Base-by-base conservation (phyloP, 2,329 filamentous ascomycete genomes). In the Chaetomium strumarium region DNA sequence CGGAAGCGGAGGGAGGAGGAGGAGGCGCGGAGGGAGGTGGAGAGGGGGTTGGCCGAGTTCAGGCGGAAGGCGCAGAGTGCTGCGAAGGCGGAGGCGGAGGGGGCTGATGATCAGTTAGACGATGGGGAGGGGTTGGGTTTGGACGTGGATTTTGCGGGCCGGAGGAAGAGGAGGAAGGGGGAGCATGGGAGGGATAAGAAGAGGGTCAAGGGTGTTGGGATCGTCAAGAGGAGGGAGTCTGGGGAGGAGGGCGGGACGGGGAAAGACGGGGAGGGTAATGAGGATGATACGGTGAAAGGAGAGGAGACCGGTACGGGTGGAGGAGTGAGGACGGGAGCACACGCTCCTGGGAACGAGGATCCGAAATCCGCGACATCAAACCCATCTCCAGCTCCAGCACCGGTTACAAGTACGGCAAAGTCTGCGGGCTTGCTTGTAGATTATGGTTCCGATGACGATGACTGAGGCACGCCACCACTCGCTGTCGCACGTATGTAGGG, bases 1-100 rank as follows among this genome's bases (percentile, higher is more conserved):
- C 69, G 70, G 49, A 72, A 73, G 63, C 67, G 75, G 34, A 68
- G 64, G 5, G 81, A 81, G 60, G 82, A 84, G 64, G 78, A 79
- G 55, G 66, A 72, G 41, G 68, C 77, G 46, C 70, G 72, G 58
- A 68, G 70, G 29, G 82, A 85, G 71, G 78, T 75, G 37, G 78
- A 81, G 61, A 75, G 79, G 20, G 75, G 79, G 6, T 65, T 86
- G 16, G 71, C 70, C 58, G 70, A 69, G 29, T 86, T 86, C 62
- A 71, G 80, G 49, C 68, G 65, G 63, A 40, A 48, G 45, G 45
- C 42, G 16, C 7, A 48, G 46, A 34, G 36, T 37, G 14, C 33
- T 34, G 4, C 33, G 5, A 11, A 34, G 13, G 52, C 3, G 53
- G 48, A 31, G 52, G 55, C n/a, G 9, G 52, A 29, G 38, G 51